These are phyloP conservation scores for Mucor ambiguus DNA, from an alignment of 371 early-diverging fungal genomes.

Conservation along the genomic window DNA sequence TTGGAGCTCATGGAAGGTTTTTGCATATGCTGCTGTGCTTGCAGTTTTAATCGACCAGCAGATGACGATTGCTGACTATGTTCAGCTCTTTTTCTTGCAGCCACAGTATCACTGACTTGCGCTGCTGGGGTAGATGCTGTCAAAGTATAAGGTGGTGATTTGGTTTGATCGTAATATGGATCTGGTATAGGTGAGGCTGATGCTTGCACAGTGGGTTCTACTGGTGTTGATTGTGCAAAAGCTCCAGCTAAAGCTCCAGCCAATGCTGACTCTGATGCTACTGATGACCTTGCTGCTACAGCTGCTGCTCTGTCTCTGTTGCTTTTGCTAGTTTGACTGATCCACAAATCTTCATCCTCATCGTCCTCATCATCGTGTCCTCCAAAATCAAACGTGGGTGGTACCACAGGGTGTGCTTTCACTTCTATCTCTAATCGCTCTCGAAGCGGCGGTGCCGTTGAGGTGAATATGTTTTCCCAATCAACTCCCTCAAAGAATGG, in stretches of 20 bases:
- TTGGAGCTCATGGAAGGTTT: background rate
- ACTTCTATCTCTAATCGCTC: slow-evolving; percentile 33
- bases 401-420: slow-evolving; percentile 21
- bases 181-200: background rate
- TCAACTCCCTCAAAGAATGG: slow-evolving; percentile 88
- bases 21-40: background rate
- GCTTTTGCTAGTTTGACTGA: slow-evolving; percentile 10
- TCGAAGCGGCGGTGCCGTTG: slow-evolving; percentile 34
- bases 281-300: background rate
- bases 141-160: background rate
- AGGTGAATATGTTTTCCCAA: slow-evolving; percentile 70
- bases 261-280: background rate
- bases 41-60: background rate
- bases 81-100: background rate
- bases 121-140: background rate
- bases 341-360: slow-evolving; percentile 38
- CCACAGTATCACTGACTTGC: background rate
- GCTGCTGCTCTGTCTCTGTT: background rate
- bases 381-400: slow-evolving; percentile 19
- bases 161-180: background rate
- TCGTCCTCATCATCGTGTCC: slow-evolving; percentile 1
- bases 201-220: background rate
- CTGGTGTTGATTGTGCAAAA: background rate
- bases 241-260: background rate
- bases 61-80: background rate